A percentile compares a stretch with the other conserved stretches of the same genome.
These are phyloP conservation scores for Spiraea crenata DNA, from an alignment of 331 rosid species.

Conservation along the genomic window DNA sequence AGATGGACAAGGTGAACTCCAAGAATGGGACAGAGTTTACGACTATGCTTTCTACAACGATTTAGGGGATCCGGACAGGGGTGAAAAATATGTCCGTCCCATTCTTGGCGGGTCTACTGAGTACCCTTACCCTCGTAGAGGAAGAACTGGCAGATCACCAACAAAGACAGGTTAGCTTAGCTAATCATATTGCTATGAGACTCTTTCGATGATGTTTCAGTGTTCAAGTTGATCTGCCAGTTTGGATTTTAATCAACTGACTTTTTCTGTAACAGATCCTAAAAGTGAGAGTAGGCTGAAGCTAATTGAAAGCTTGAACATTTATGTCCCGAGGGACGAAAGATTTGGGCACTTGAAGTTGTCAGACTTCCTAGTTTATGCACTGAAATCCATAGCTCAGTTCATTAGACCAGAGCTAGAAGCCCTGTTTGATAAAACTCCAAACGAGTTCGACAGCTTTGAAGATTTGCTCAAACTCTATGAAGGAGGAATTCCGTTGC, in stretches of 20 bases:
- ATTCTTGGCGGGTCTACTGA: constrained; percentile 72
- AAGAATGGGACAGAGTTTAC: constrained; percentile 79
- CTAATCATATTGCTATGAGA: too few species aligned
- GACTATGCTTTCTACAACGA: constrained; percentile 86
- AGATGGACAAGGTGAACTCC: constrained; percentile 50
- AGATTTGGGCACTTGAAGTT: constrained; percentile 79
- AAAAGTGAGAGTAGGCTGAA: constrained; percentile 54
- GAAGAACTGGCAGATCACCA: constrained; percentile 72
- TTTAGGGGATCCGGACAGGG: constrained; percentile 61
- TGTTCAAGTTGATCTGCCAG: not conserved
- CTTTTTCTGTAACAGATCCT: constrained; percentile 36
- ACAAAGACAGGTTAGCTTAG: constrained; percentile 49
- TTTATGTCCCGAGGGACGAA: constrained; percentile 82
- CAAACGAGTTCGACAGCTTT: constrained; percentile 64
- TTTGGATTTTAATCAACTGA: not conserved
- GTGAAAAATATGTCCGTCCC: constrained; percentile 50
- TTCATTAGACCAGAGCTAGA: constrained; percentile 68
- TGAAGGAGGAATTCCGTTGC: constrained; percentile 70
- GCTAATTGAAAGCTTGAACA: constrained; percentile 42
- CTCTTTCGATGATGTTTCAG: not conserved
- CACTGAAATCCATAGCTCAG: constrained; percentile 57
- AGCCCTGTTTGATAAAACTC: constrained; percentile 48
- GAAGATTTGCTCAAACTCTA: constrained; percentile 58
- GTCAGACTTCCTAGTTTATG: constrained; percentile 74
- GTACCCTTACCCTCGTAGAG: constrained; percentile 84